These are phyloP conservation scores for Coemansia sp. DNA, from an alignment of 192 early-diverging fungal genomes.

Conservation along the genomic window DNA sequence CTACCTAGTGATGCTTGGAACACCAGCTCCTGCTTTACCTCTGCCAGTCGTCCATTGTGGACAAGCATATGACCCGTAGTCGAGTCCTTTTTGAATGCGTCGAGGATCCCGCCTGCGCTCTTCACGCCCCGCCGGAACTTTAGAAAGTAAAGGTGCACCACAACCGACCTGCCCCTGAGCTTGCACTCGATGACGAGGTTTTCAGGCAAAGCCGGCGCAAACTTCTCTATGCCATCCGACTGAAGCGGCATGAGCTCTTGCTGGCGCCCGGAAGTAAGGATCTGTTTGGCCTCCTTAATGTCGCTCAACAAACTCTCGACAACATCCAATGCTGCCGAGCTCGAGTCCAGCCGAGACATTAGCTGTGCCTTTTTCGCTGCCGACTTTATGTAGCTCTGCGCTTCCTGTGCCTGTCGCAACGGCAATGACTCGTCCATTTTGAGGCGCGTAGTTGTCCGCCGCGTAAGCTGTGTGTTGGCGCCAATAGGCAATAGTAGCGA, in stretches of 20 bases:
- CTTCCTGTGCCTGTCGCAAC: slow-evolving; percentile 31
- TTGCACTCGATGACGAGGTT: slow-evolving; percentile 41
- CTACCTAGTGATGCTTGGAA: slow-evolving; percentile 20
- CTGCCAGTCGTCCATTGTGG: slow-evolving; percentile 32
- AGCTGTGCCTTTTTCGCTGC: slow-evolving; percentile 10
- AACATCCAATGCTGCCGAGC: slow-evolving; percentile 12
- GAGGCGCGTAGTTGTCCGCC: slow-evolving; percentile 23
- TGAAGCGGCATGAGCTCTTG: slow-evolving; percentile 33
- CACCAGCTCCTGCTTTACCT: slow-evolving; percentile 31
- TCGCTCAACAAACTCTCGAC: slow-evolving; percentile 14
- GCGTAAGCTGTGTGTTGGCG: slow-evolving; percentile 14
- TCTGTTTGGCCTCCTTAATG: slow-evolving; percentile 14
- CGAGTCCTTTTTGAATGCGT: slow-evolving; percentile 39
- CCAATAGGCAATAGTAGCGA: slow-evolving; percentile 16
- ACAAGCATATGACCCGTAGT: slow-evolving; percentile 39
- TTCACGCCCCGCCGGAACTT: slow-evolving; percentile 29
- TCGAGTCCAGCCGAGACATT: slow-evolving; percentile 2
- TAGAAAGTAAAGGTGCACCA: slow-evolving; percentile 31
- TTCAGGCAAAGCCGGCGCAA: slow-evolving; percentile 42
- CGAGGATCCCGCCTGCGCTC: slow-evolving; percentile 27
- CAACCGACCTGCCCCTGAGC: slow-evolving; percentile 11
- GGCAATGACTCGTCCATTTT: slow-evolving; percentile 33
- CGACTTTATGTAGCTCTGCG: slow-evolving; percentile 24
- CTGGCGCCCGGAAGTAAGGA: slow-evolving; percentile 11
- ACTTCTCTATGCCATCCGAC: slow-evolving; percentile 25